Evolutionary conservation across 108 stramenopile species (phyloP).

Genomic region (Schizochytrium sp.): DNA sequence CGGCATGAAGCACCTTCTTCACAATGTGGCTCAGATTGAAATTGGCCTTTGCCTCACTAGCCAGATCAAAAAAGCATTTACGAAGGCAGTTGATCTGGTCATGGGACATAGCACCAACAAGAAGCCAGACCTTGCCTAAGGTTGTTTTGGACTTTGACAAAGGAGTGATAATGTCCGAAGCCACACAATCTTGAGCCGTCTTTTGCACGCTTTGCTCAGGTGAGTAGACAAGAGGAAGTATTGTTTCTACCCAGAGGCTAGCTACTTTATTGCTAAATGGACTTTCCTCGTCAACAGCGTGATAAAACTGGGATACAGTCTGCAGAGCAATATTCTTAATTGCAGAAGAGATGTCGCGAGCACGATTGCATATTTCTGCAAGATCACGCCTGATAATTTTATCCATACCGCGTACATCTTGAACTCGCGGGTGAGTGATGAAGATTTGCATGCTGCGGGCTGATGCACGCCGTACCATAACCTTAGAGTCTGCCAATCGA

Average conservation of each 20-base stretch:
- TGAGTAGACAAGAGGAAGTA: constrained; percentile 31
- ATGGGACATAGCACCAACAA: neutral
- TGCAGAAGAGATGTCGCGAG: constrained; percentile 8
- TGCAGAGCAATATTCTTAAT: constrained; percentile 1
- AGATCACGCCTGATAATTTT: neutral
- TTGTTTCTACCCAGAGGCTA: neutral
- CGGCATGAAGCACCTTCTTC: neutral
- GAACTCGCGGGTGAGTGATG: neutral
- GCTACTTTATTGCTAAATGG: neutral
- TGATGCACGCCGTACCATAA: constrained; percentile 49
- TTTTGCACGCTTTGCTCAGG: constrained; percentile 52
- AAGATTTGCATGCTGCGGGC: neutral
- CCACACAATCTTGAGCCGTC: neutral
- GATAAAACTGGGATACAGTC: neutral
- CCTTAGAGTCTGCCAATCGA: neutral
- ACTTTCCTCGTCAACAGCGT: neutral
- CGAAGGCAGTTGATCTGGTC: constrained; percentile 33
- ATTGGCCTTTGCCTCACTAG: neutral
- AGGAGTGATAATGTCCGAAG: neutral
- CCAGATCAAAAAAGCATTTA: constrained; percentile 15
- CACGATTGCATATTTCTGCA: neutral
- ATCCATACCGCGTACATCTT: neutral
- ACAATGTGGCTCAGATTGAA: neutral
- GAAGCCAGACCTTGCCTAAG: neutral
- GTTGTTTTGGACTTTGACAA: neutral